Conservation (phyloP, 208 protist genomes). For the Lotmaria passim region DNA sequence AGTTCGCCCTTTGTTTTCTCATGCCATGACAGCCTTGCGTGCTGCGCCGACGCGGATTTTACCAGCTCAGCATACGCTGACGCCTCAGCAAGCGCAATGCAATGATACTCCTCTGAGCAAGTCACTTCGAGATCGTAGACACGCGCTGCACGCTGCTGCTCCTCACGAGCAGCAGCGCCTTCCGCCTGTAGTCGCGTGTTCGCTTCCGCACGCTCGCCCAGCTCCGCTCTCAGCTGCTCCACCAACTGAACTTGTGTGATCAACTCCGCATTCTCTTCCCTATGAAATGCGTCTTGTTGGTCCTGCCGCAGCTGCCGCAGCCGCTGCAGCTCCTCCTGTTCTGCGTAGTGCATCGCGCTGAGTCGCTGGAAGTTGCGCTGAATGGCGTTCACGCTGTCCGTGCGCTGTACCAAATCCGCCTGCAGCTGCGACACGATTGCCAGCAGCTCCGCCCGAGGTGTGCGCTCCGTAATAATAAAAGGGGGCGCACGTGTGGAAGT, state of each 20-base stretch:
- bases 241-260: background rate
- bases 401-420: constrained; percentile 64
- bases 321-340: constrained; percentile 52
- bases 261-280: background rate
- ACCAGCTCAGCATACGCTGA: background rate
- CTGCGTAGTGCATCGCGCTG: constrained; percentile 69
- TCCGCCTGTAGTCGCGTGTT: background rate
- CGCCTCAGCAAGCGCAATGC: background rate
- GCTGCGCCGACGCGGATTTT: background rate
- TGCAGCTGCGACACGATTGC: constrained; percentile 55
- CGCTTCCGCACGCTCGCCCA: constrained; percentile 3
- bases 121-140: too few species aligned
- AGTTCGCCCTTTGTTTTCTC: background rate
- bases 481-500: background rate
- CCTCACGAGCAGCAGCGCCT: background rate
- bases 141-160: background rate
- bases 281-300: background rate
- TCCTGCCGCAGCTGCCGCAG: constrained; percentile 34
- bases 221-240: background rate
- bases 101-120: background rate
- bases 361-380: constrained; percentile 91
- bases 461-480: constrained; percentile 40
- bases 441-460: constrained; percentile 42
- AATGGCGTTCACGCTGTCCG: constrained; percentile 87
- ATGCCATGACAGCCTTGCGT: background rate